A percentile compares a stretch with the other conserved stretches of the same genome.
These are phyloP conservation scores for Brassica balearica DNA, from an alignment of 441 rosid species.

Conservation along the genomic window DNA sequence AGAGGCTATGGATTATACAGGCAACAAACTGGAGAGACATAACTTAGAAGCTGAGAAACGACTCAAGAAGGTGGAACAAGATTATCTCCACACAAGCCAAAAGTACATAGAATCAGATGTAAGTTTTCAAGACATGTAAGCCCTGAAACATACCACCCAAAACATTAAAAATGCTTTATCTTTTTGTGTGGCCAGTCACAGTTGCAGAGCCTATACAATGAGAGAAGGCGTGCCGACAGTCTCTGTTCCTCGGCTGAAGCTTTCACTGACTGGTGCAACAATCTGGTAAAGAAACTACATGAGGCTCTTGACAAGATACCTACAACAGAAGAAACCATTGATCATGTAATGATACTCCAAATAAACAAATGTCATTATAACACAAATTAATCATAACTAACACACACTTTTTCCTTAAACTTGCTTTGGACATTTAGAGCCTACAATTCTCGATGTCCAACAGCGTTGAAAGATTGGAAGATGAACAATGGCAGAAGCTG, in stretches of 20 bases:
- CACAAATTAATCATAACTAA: background rate
- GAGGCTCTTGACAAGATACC: constrained; percentile 1
- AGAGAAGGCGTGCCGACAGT: background rate
- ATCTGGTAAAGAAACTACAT: background rate
- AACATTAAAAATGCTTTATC: background rate
- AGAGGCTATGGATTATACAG: background rate
- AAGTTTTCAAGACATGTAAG: background rate
- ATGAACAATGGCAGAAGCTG: constrained; percentile 28
- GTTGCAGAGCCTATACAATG: background rate
- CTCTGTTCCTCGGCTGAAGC: background rate
- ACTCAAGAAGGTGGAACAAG: background rate
- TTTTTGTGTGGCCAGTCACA: background rate
- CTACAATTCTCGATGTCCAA: background rate
- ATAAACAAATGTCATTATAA: background rate
- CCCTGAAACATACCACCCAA: background rate
- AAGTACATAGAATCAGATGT: background rate
- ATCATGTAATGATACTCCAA: background rate
- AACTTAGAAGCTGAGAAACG: constrained; percentile 3
- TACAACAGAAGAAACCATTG: background rate
- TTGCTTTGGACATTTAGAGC: background rate
- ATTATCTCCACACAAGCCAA: constrained; percentile 2
- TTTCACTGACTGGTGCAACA: background rate
- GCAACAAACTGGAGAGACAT: background rate
- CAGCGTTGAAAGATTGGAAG: constrained; percentile 8
- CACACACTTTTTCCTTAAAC: background rate